Percentiles rank a stretch among this genome's conserved stretches.
Evolutionary conservation across 495 filamentous ascomycete species (phyloP).

Genomic region (Penicillium canescens): DNA sequence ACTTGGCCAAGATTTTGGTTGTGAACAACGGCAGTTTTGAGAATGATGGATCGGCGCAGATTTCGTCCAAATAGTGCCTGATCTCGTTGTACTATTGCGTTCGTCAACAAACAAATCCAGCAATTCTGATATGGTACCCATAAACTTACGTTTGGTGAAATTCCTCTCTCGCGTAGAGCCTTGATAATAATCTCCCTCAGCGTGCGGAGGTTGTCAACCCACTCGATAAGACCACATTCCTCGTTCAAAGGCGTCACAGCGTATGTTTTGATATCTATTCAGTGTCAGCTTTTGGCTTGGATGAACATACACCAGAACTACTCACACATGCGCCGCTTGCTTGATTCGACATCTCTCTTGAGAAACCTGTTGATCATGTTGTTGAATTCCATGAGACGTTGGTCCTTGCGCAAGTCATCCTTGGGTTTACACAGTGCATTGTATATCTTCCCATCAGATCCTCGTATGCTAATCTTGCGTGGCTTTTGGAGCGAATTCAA

Average conservation of each 20-base stretch:
- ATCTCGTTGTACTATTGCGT: constrained; percentile 57
- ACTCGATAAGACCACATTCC: constrained; percentile 96
- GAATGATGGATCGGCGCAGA: constrained; percentile 43
- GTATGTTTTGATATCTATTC: constrained; percentile 88
- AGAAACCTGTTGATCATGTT: constrained; percentile 94
- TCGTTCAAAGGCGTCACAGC: constrained; percentile 95
- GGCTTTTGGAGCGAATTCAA: constrained; percentile 90
- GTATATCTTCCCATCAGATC: constrained; percentile 85
- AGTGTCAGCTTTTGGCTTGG: constrained; percentile 9
- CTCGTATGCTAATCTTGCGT: constrained; percentile 82
- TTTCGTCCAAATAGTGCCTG: constrained; percentile 56
- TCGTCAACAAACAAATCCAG: not conserved
- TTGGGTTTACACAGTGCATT: constrained; percentile 95
- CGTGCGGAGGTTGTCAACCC: constrained; percentile 95
- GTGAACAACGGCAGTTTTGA: constrained; percentile 68
- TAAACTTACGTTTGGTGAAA: constrained; percentile 52
- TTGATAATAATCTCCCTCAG: constrained; percentile 86
- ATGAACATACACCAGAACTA: not conserved
- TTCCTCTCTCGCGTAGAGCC: constrained; percentile 69
- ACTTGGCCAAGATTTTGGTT: constrained; percentile 58
- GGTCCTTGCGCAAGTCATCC: constrained; percentile 94
- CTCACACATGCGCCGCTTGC: constrained; percentile 73
- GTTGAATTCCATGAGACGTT: constrained; percentile 98
- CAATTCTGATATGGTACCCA: not conserved
- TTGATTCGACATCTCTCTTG: constrained; percentile 86